Evolutionary conservation across 108 stramenopile genomes (phyloP).

Genomic region (Conticribra weissflogii): DNA sequence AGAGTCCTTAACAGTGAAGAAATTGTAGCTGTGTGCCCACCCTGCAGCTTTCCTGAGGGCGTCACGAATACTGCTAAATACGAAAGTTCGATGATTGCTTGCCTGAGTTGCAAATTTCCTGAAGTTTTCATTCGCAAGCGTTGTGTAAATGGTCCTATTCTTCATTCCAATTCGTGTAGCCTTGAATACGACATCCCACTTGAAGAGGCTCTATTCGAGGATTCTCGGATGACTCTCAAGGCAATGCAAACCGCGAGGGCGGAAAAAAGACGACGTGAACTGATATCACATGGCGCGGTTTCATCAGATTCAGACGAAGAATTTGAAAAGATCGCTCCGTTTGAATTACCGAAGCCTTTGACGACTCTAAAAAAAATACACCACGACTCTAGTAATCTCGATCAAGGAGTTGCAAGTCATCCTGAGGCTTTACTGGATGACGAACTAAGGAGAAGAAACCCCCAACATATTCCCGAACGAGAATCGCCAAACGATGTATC

Average conservation of each 20-base stretch:
- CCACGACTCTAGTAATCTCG: not conserved
- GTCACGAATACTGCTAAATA: conserved; percentile 30
- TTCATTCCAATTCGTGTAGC: conserved; percentile 33
- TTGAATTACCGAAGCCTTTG: not conserved
- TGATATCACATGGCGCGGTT: conserved; percentile 1
- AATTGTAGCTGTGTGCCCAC: conserved; percentile 64
- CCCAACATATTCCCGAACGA: no score
- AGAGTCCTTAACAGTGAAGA: conserved; percentile 58
- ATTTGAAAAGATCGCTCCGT: not conserved
- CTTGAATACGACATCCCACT: conserved; percentile 42
- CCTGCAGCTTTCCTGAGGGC: conserved; percentile 29
- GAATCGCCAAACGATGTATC: no score
- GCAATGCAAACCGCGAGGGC: conserved; percentile 29
- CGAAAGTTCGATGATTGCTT: conserved; percentile 9
- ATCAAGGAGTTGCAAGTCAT: not conserved
- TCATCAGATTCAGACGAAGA: conserved; percentile 1
- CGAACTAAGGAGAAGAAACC: no score
- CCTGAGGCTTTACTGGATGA: conserved; percentile 31
- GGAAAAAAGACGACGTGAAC: conserved; percentile 4
- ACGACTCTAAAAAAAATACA: not conserved
- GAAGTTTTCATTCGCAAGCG: conserved; percentile 26
- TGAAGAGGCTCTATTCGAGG: conserved; percentile 19
- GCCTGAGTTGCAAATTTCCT: conserved; percentile 34
- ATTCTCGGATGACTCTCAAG: conserved; percentile 11
- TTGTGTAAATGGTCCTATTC: conserved; percentile 28